Evolutionary conservation across 495 filamentous ascomycete species (phyloP).

Genomic region (Emericellopsis terricola): DNA sequence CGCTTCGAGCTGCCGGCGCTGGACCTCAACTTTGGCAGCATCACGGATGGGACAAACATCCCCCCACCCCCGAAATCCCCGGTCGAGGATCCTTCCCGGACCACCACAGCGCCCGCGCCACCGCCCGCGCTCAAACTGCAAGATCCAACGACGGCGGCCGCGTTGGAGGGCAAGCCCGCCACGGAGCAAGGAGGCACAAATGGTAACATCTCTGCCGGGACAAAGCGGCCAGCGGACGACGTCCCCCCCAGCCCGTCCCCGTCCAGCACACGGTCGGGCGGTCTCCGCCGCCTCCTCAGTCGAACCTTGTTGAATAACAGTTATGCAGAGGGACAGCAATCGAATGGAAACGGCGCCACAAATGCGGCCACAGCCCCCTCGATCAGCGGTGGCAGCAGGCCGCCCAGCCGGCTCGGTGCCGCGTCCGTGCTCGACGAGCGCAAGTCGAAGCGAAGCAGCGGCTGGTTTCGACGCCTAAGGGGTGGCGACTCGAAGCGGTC

Average conservation of each 20-base stretch:
- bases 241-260: constrained; percentile 22
- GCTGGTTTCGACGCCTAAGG: constrained; percentile 28
- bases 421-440: constrained; percentile 15
- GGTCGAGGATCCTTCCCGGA: constrained; percentile 18
- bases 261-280: constrained; percentile 23
- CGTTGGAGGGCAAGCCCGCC: constrained; percentile 7
- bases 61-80: constrained; percentile 35
- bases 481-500: constrained; percentile 14
- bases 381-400: constrained; percentile 16
- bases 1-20: constrained; percentile 36
- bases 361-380: constrained; percentile 1
- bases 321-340: constrained; percentile 17
- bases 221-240: constrained; percentile 24
- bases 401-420: constrained; percentile 18
- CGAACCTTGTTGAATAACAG: constrained; percentile 24
- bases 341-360: constrained; percentile 1
- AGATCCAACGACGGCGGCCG: constrained; percentile 1
- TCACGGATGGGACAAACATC: constrained; percentile 39
- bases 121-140: constrained; percentile 9
- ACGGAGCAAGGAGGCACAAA: constrained; percentile 13
- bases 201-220: constrained; percentile 15
- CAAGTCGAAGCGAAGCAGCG: constrained; percentile 27
- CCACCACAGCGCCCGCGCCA: constrained; percentile 4
- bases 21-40: constrained; percentile 28
- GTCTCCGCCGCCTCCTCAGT: constrained; percentile 27